Evolutionary conservation across 192 early-diverging fungal species (phyloP), one percentile per base, ranked within the genome.

Genomic region (Linnemannia schmuckeri): DNA sequence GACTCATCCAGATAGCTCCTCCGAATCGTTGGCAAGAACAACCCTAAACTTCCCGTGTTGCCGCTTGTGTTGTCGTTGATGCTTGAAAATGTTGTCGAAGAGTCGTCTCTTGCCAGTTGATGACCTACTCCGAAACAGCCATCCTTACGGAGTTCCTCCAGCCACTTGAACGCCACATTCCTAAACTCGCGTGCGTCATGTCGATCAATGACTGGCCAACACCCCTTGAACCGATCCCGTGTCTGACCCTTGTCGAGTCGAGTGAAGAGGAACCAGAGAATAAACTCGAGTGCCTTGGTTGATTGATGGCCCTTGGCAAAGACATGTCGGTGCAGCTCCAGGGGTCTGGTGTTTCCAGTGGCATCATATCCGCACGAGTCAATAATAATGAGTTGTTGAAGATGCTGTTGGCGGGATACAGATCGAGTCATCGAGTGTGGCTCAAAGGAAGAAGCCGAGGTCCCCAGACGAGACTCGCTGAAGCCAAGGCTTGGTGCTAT

Each of bases 231-330:
- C 47, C 89, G 87, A 55, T 93, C 90, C 38, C 83, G 89, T 17
- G 87, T 76, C 15, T 78, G 85, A 18, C 13, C 37, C 3, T 68
- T 42, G 68, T 93, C 89, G 42, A 94, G 76, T 6, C 79, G 88
- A 20, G 81, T 73, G 37, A 94, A 78, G 24, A 94, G 71, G 70
- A 94, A 94, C 66, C 90, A 89, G 41, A 94, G 81, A 17, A 93
- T 74, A 78, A 94, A 85, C 80, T 94, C 93, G 12, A 91, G 83
- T 0, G 93, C 93, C 38, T 90, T 91, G 35, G 81, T 88, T 47
- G 92, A 92, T 83, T 90, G 91, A 54, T 91, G 88, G 17, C 93
- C 92, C 52, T 81, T 87, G 66, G 89, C 88, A 81, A 94, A 93
- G 12, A 94, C 89, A 9, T 78, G 77, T 12, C 82, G 76, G 79